phyloP scores from a whole-genome alignment of 192 early-diverging fungal species.

The Coemansia sp. region DNA sequence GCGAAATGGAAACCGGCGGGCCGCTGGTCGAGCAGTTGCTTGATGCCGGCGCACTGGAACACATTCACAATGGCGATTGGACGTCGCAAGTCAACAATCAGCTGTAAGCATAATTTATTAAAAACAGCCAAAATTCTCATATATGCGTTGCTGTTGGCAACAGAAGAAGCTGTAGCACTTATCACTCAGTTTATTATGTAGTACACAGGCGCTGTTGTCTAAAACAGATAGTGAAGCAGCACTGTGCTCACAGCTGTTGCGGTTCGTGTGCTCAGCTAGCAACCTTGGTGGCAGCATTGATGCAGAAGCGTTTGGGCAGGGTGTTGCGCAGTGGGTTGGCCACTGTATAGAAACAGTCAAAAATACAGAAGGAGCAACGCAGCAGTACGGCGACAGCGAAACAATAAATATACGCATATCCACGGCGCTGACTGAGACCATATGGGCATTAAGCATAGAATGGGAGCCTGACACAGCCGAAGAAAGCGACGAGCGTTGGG shows the following conservation, averaged over 20 bases:
- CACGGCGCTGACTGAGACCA: slow-evolving; percentile 33
- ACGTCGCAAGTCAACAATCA: slow-evolving; percentile 34
- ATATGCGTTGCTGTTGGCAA: neutral
- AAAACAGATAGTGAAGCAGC: slow-evolving; percentile 13
- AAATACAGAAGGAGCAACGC: slow-evolving; percentile 17
- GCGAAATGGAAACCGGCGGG: slow-evolving; percentile 7
- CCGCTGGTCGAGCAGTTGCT: slow-evolving; percentile 13
- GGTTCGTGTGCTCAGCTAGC: slow-evolving; percentile 12
- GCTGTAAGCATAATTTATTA: slow-evolving; percentile 24
- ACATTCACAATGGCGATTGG: slow-evolving; percentile 40
- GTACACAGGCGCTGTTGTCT: slow-evolving; percentile 34
- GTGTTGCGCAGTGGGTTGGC: slow-evolving; percentile 28
- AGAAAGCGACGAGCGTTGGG: slow-evolving; percentile 21
- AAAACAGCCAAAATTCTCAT: too few relatives aligned
- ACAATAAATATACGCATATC: slow-evolving; percentile 22
- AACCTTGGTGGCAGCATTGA: neutral
- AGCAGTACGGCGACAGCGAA: slow-evolving; percentile 3
- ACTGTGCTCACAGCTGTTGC: slow-evolving; percentile 42
- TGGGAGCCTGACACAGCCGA: slow-evolving; percentile 42
- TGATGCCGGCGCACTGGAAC: slow-evolving; percentile 26
- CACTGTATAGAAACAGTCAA: slow-evolving; percentile 24
- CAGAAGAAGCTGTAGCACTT: neutral
- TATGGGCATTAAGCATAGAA: slow-evolving; percentile 37
- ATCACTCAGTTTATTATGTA: slow-evolving; percentile 8
- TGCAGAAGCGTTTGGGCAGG: slow-evolving; percentile 19